Conservation (phyloP, 331 rosid genomes). For the Rhamnella rubrinervis region DNA sequence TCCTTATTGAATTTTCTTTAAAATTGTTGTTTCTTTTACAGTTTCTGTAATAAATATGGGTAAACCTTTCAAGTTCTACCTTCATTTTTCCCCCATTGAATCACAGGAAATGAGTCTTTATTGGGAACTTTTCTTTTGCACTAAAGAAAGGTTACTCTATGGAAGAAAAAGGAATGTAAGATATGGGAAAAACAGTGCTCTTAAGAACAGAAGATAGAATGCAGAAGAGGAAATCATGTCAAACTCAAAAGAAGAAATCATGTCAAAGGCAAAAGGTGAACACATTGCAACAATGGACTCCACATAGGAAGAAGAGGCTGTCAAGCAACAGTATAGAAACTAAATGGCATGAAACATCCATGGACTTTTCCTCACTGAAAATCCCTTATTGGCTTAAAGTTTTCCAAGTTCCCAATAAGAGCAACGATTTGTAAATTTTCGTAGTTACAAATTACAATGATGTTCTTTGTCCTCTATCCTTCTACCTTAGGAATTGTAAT, state of each 20-base stretch:
- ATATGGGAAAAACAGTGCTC: too few species aligned
- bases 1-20: too few species aligned
- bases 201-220: too few species aligned
- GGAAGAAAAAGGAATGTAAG: too few species aligned
- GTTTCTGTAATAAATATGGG: too few species aligned
- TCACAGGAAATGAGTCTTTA: too few species aligned
- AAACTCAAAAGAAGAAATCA: not conserved
- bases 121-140: too few species aligned
- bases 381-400: not conserved
- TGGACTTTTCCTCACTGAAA: not conserved
- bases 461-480: not conserved
- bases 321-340: not conserved
- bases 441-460: not conserved
- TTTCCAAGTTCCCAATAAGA: not conserved
- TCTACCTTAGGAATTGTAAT: too few species aligned
- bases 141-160: too few species aligned
- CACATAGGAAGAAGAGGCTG: conserved; percentile 7
- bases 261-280: conserved; percentile 16
- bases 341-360: not conserved
- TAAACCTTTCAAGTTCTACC: too few species aligned
- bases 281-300: not conserved
- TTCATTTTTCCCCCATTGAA: too few species aligned
- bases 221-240: conserved; percentile 6
- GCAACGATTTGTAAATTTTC: not conserved
- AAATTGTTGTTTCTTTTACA: too few species aligned